phyloP scores from a whole-genome alignment of 1,284 basidiomycete genomes.

The Cronartium quercuum region DNA sequence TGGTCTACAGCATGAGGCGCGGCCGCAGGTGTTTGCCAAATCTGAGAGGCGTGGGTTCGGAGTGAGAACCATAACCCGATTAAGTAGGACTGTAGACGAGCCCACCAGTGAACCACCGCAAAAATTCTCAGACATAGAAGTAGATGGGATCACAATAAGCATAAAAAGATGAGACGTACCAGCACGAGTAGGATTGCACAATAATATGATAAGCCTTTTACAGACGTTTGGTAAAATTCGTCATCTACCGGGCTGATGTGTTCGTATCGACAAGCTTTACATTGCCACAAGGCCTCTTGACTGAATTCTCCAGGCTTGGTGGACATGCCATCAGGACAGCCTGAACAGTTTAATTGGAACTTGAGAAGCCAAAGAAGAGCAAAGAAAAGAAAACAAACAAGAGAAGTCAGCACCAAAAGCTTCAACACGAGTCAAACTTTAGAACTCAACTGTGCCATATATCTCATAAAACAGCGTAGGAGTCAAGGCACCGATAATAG shows the following conservation, averaged over 20 bases:
- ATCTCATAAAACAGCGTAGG: constrained; percentile 98
- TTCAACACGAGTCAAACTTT: neutral
- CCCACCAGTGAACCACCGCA: neutral
- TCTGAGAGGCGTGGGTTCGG: constrained; percentile 94
- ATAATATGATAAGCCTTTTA: constrained; percentile 88
- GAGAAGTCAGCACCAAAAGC: neutral
- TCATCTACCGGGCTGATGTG: constrained; percentile 87
- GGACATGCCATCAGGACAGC: constrained; percentile 61
- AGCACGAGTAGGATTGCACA: constrained; percentile 83
- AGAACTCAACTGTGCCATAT: constrained; percentile 78
- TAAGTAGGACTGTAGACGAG: constrained; percentile 70
- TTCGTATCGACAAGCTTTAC: constrained; percentile 87
- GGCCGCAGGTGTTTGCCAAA: constrained; percentile 88
- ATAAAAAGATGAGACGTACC: constrained; percentile 56
- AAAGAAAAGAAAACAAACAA: constrained; percentile 6
- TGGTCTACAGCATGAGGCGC: constrained; percentile 56
- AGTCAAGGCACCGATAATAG: constrained; percentile 90
- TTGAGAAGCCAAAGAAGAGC: constrained; percentile 48
- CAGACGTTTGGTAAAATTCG: constrained; percentile 92
- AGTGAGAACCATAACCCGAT: constrained; percentile 98
- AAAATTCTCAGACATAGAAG: neutral
- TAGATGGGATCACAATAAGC: constrained; percentile 18
- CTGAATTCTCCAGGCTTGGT: constrained; percentile 43
- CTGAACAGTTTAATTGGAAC: constrained; percentile 89
- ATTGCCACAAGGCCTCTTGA: constrained; percentile 64